Evolutionary conservation across 257 asterid species (phyloP).

Genomic region (Leonotis leonurus): DNA sequence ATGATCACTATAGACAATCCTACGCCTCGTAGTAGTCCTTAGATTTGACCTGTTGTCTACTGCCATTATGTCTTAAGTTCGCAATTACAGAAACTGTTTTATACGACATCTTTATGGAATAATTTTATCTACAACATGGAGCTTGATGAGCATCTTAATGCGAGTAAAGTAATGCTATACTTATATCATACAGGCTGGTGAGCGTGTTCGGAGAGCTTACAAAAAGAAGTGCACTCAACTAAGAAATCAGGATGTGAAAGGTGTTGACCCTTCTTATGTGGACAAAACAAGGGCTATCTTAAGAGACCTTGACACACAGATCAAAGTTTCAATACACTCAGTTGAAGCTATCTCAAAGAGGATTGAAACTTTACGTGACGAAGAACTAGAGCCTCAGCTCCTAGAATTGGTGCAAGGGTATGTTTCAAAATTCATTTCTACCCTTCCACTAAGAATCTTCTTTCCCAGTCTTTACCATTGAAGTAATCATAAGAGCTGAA

Average conservation of each 20-base stretch:
- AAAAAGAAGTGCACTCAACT: slow-evolving; percentile 82
- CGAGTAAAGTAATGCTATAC: neutral
- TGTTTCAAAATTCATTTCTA: slow-evolving; percentile 8
- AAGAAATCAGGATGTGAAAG: slow-evolving; percentile 67
- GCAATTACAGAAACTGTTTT: no score
- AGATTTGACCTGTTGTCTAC: no score
- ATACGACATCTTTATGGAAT: no score
- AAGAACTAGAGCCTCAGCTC: slow-evolving; percentile 89
- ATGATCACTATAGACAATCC: no score
- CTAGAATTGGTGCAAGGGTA: slow-evolving; percentile 80
- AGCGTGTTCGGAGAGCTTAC: slow-evolving; percentile 66
- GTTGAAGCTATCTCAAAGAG: slow-evolving; percentile 88
- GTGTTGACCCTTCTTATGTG: slow-evolving; percentile 54
- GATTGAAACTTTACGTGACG: slow-evolving; percentile 78
- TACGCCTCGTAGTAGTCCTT: no score
- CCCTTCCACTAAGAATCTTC: no score
- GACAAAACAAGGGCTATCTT: slow-evolving; percentile 68
- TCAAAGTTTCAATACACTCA: slow-evolving; percentile 87
- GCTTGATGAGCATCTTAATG: no score
- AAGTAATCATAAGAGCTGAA: no score
- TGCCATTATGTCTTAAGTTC: no score
- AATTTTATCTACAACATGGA: no score
- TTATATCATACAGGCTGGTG: slow-evolving; percentile 56
- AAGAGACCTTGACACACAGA: slow-evolving; percentile 67
- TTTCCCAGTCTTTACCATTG: no score